Evolutionary conservation across 2,329 filamentous ascomycete genomes (phyloP).

Genomic region (Penicillium hesseltinei): DNA sequence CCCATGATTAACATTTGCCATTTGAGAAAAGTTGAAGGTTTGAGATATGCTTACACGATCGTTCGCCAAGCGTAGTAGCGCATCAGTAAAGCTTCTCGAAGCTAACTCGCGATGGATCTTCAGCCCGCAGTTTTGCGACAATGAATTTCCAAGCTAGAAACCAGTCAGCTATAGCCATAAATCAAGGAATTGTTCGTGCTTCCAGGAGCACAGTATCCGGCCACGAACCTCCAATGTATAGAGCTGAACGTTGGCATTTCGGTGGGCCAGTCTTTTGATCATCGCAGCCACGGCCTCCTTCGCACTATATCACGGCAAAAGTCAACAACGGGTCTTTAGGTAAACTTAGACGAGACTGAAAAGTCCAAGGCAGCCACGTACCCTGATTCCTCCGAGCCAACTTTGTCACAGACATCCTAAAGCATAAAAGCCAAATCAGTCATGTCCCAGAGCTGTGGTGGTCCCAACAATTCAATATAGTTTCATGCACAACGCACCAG

Average conservation of each 20-base stretch:
- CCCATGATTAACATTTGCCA: background rate
- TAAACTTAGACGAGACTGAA: background rate
- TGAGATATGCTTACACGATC: conserved; percentile 59
- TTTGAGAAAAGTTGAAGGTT: background rate
- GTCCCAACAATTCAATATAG: background rate
- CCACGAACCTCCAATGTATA: conserved; percentile 77
- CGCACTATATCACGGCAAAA: conserved; percentile 44
- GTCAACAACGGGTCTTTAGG: conserved; percentile 13
- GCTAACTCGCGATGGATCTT: conserved; percentile 86
- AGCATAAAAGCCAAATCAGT: conserved; percentile 14
- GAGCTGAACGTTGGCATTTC: conserved; percentile 93
- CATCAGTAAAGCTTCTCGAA: conserved; percentile 90
- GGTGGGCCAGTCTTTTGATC: conserved; percentile 87
- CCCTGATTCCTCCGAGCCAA: conserved; percentile 51
- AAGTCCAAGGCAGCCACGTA: conserved; percentile 24
- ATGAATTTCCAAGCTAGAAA: conserved; percentile 74
- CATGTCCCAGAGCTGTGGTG: background rate
- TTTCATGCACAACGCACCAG: conserved; percentile 46
- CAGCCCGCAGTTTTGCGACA: conserved; percentile 87
- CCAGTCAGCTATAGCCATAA: conserved; percentile 7
- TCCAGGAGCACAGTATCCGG: background rate
- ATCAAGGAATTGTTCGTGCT: background rate
- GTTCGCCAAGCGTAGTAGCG: conserved; percentile 82
- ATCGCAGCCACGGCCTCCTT: conserved; percentile 86
- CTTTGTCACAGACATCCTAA: conserved; percentile 62